A percentile compares a stretch with the other conserved stretches of the same genome.
Evolutionary conservation across 768 basidiomycete species (phyloP).

Genomic region (Sarcodon sp.): DNA sequence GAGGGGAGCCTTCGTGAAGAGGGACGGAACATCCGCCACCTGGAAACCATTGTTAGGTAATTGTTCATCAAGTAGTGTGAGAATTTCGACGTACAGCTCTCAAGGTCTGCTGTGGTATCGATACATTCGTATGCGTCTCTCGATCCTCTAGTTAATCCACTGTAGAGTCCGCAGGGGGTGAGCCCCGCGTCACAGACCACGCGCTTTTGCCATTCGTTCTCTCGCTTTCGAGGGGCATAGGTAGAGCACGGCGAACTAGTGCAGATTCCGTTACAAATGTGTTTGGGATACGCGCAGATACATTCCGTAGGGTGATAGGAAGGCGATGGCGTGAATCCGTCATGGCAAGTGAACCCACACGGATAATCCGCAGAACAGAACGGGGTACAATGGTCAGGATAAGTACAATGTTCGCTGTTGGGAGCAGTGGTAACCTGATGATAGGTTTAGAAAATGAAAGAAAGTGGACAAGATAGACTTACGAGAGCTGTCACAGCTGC

Average conservation of each 20-base stretch:
- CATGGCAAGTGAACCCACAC: slow-evolving; percentile 32
- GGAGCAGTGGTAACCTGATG: too few relatives aligned
- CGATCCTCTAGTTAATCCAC: slow-evolving; percentile 10
- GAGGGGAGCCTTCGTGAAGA: slow-evolving; percentile 14
- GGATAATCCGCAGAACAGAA: slow-evolving; percentile 22
- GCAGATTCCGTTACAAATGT: slow-evolving; percentile 38
- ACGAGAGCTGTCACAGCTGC: slow-evolving; percentile 23
- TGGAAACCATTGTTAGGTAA: slow-evolving; percentile 8
- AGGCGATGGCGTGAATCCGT: slow-evolving; percentile 25
- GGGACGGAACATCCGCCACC: slow-evolving; percentile 35
- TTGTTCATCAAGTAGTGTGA: not conserved
- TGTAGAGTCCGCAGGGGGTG: slow-evolving; percentile 30
- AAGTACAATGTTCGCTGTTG: slow-evolving; percentile 16
- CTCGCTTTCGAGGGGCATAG: slow-evolving; percentile 12
- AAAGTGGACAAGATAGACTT: slow-evolving; percentile 1
- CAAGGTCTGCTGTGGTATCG: slow-evolving; percentile 31
- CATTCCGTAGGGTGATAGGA: slow-evolving; percentile 23
- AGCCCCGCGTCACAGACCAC: slow-evolving; percentile 22
- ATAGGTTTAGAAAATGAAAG: too few relatives aligned
- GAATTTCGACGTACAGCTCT: slow-evolving; percentile 31
- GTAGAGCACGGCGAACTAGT: slow-evolving; percentile 14
- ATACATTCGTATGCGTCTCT: slow-evolving; percentile 35
- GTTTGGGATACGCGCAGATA: slow-evolving; percentile 26
- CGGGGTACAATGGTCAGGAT: slow-evolving; percentile 26
- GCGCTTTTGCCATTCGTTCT: slow-evolving; percentile 15